Base-by-base conservation (phyloP, 2,329 filamentous ascomycete genomes). In the Emergomyces pasteurianus region DNA sequence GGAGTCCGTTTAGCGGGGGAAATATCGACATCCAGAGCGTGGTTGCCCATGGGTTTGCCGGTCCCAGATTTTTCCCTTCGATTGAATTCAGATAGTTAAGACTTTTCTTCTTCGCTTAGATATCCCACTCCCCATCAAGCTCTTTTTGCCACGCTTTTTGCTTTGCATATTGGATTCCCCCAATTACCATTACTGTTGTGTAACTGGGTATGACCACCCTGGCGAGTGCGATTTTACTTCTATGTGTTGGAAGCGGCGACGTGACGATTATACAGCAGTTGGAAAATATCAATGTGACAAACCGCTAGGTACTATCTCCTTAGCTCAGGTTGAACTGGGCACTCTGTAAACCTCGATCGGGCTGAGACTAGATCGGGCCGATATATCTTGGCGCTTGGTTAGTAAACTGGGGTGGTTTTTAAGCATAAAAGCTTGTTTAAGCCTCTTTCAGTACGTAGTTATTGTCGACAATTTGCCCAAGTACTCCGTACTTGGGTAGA, bases 1-100 rank as follows among this genome's bases (percentile, higher is more conserved):
- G 90, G 89, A 91, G 86, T 67, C 88, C 88, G 1, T 83, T 84
- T 62, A 82, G 84, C 31, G 84, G 86, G 55, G 80, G 83, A 3
- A 95, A 95, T 68, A 95, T 96, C 65, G 91, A 96, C 70, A 90
- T 97, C 46, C 88, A 96, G 72, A 90, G 87, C 53, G 86, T 96
- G 28, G 82, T 91, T 61, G 88, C 86, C 1, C 86, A 88, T 68
- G 92, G 92, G 0, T 96, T 86, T 74, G 89, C 90, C 0, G 92
- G 92, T 4, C 88, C 89, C 10, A 83, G 92, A 62, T 96, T 86
- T 73, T 94, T 95, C 69, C 89, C 90, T 8, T 83, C 86, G 2
- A 75, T 86, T 34, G 80, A 87, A 52, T 70, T 87, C 66, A 78
- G 83, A 64, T 89, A 71, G 46, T 38, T 38, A 36, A n/a, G 36